A percentile compares a stretch with the other conserved stretches of the same genome.
Conservation (phyloP, 2,329 filamentous ascomycete genomes). For the Aspergillus fijiensis region DNA sequence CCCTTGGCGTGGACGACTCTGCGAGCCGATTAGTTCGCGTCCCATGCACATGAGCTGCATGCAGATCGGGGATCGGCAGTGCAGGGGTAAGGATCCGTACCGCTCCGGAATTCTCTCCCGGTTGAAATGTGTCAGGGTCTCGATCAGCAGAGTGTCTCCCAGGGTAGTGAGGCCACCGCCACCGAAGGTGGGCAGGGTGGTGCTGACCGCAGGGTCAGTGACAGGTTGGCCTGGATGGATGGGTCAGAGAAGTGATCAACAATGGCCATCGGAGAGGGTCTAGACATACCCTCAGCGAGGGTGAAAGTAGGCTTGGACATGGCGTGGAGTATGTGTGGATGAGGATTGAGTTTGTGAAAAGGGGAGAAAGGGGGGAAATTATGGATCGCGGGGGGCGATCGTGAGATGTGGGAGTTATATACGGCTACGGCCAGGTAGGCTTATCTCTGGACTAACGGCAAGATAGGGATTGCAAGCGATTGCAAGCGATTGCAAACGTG, state of each 20-base stretch:
- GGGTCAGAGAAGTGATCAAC: neutral
- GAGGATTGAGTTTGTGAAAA: neutral
- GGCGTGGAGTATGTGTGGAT: neutral
- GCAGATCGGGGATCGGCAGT: neutral
- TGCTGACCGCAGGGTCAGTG: slow-evolving; percentile 4
- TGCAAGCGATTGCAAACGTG: neutral
- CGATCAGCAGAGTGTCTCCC: slow-evolving; percentile 7
- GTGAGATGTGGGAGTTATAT: neutral
- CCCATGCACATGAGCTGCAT: neutral
- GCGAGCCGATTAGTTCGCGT: neutral
- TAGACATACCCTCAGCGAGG: slow-evolving; percentile 4
- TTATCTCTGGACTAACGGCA: neutral
- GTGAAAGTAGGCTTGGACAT: slow-evolving; percentile 8
- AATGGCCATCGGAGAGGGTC: neutral
- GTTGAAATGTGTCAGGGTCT: slow-evolving; percentile 8
- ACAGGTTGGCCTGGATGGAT: slow-evolving; percentile 1
- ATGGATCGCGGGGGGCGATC: neutral
- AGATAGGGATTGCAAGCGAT: neutral
- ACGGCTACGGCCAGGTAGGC: neutral
- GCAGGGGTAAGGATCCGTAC: neutral
- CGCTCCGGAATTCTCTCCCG: slow-evolving; percentile 6
- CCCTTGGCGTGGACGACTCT: slow-evolving; percentile 9
- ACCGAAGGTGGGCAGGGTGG: slow-evolving; percentile 8
- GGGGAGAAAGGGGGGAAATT: neutral
- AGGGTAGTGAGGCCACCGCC: slow-evolving; percentile 5